phyloP scores from a whole-genome alignment of 202 grass and related monocot species.

The Zizania palustris region DNA sequence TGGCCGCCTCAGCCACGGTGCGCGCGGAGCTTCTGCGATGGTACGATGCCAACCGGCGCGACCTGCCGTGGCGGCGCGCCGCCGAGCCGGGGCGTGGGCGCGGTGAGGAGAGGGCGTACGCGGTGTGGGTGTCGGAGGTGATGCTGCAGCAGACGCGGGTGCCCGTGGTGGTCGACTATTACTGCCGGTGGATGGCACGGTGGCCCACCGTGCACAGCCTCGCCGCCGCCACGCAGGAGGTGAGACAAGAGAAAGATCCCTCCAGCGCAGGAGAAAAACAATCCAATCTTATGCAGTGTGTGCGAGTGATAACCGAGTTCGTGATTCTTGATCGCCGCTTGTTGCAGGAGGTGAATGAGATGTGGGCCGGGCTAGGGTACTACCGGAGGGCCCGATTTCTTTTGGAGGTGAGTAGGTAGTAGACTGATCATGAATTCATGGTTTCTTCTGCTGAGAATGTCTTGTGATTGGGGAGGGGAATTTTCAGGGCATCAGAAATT shows the following conservation, averaged over 20 bases:
- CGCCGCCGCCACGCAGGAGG: conserved; percentile 89
- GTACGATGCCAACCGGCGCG: conserved; percentile 71
- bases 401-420: conserved; percentile 58
- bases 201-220: conserved; percentile 87
- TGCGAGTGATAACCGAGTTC: not conserved
- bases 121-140: conserved; percentile 95
- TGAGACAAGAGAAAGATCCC: not conserved
- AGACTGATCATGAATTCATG: not conserved
- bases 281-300: not conserved
- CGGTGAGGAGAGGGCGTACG: conserved; percentile 68
- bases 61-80: conserved; percentile 75
- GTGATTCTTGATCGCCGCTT: conserved; percentile 33
- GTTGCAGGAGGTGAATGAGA: conserved; percentile 89
- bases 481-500: not conserved
- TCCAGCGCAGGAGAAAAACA: not conserved
- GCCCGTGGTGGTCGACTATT: conserved; percentile 73
- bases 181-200: conserved; percentile 84
- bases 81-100: conserved; percentile 18
- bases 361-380: conserved; percentile 98
- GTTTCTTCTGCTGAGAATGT: not conserved
- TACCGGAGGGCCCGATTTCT: conserved; percentile 95
- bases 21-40: conserved; percentile 64
- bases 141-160: conserved; percentile 99
- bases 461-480: not conserved
- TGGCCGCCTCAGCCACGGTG: conserved; percentile 18